A percentile compares a stretch with the other conserved stretches of the same genome.
Evolutionary conservation across 352 stramenopile species (phyloP).

Genomic region (Globisporangium recalcitrans): DNA sequence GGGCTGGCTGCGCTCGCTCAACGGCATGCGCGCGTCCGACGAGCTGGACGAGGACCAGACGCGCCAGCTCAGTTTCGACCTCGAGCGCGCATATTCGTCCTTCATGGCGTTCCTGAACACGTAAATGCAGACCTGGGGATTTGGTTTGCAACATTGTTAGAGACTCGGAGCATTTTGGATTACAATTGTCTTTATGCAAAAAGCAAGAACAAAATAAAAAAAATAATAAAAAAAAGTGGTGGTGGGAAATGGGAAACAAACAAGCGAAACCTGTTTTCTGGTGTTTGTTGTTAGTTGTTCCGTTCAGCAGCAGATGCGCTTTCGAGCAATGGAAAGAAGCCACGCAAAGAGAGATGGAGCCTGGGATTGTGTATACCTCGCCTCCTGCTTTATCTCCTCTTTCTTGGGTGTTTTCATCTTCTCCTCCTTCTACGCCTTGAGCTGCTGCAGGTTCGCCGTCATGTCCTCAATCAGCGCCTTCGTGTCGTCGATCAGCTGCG

Average conservation of each 20-base stretch:
- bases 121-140: slow-evolving; percentile 19
- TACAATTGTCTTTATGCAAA: neutral
- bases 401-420: neutral
- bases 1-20: slow-evolving; percentile 94
- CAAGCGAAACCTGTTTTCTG: too few relatives aligned
- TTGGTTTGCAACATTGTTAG: slow-evolving; percentile 2
- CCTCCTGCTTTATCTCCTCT: neutral
- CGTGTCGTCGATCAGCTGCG: slow-evolving; percentile 75
- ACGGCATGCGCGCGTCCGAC: slow-evolving; percentile 94
- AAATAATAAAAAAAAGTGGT: slow-evolving; percentile 2
- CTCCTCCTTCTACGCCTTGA: slow-evolving; percentile 21
- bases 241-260: too few relatives aligned
- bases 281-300: too few relatives aligned
- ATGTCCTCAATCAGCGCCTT: slow-evolving; percentile 69
- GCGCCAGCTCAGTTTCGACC: slow-evolving; percentile 93
- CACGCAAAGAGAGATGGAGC: too few relatives aligned
- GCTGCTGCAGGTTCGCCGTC: slow-evolving; percentile 41
- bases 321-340: too few relatives aligned
- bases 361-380: neutral
- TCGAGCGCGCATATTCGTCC: slow-evolving; percentile 94
- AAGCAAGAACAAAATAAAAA: slow-evolving; percentile 3
- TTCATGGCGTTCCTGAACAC: slow-evolving; percentile 91
- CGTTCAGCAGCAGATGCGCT: too few relatives aligned
- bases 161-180: neutral
- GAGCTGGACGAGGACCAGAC: slow-evolving; percentile 94